These are phyloP conservation scores for Colletotrichum acutatum DNA, from an alignment of 2,329 filamentous ascomycete species.

Conservation along the genomic window DNA sequence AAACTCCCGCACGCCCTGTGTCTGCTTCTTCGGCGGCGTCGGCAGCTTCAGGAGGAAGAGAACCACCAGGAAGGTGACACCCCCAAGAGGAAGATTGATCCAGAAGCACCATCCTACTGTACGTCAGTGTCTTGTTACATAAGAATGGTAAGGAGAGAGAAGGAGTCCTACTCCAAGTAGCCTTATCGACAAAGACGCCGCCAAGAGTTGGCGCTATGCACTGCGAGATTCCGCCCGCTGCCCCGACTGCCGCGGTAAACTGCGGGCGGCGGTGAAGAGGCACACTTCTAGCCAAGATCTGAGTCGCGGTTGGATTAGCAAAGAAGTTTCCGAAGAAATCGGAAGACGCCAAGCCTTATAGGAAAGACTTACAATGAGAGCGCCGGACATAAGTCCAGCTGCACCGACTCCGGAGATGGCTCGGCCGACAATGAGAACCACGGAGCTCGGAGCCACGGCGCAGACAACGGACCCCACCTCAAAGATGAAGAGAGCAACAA, in stretches of 20 bases:
- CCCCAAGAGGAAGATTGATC: constrained; percentile 56
- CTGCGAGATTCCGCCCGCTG: constrained; percentile 65
- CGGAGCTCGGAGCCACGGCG: constrained; percentile 49
- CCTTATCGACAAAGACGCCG: constrained; percentile 59
- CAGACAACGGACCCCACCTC: constrained; percentile 58
- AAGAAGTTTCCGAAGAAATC: background rate
- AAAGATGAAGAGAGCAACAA: constrained; percentile 49
- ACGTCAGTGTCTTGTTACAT: background rate
- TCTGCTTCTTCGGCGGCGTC: constrained; percentile 41
- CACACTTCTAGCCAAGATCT: constrained; percentile 58
- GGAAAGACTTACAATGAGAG: background rate
- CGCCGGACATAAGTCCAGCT: constrained; percentile 42
- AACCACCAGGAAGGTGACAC: constrained; percentile 50
- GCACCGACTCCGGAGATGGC: constrained; percentile 50
- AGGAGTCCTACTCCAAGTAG: constrained; percentile 53
- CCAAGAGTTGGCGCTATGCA: constrained; percentile 61
- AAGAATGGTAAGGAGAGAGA: background rate
- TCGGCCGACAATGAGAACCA: constrained; percentile 52
- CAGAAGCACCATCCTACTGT: constrained; percentile 56
- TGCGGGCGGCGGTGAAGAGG: constrained; percentile 64
- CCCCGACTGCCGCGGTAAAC: constrained; percentile 64
- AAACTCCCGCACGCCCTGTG: constrained; percentile 41
- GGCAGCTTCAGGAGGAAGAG: constrained; percentile 57
- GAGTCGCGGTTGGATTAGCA: constrained; percentile 41
- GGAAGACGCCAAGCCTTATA: background rate